A percentile compares a stretch with the other conserved stretches of the same genome.
phyloP scores from a whole-genome alignment of 257 asterid species.

The Forsythia viridissima region DNA sequence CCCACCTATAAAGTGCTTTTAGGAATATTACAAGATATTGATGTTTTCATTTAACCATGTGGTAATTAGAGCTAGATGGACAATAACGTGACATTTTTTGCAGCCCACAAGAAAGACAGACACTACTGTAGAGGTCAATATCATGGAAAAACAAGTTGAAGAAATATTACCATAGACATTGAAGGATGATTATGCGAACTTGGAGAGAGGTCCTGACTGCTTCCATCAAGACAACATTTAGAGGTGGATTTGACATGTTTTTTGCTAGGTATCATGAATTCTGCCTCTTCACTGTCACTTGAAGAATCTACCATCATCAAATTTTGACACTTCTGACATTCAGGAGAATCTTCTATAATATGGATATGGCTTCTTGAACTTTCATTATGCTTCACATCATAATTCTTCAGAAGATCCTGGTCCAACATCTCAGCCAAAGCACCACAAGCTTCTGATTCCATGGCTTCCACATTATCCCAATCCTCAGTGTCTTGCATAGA shows the following conservation, averaged over 20 bases:
- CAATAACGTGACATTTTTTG: slow-evolving; percentile 4
- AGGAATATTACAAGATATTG: slow-evolving; percentile 9
- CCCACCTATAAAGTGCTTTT: background rate
- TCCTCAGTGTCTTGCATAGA: slow-evolving; percentile 75
- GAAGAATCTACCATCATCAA: slow-evolving; percentile 59
- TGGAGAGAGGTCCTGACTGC: slow-evolving; percentile 30
- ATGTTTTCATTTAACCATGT: slow-evolving; percentile 15
- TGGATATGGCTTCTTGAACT: slow-evolving; percentile 35
- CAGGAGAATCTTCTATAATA: slow-evolving; percentile 61
- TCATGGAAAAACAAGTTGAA: slow-evolving; percentile 9
- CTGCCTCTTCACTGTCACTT: slow-evolving; percentile 55
- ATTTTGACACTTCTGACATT: slow-evolving; percentile 36
- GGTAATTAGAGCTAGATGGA: slow-evolving; percentile 4
- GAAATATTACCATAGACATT: slow-evolving; percentile 43
- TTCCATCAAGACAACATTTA: slow-evolving; percentile 28
- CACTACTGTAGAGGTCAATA: slow-evolving; percentile 6
- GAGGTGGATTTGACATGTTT: slow-evolving; percentile 29
- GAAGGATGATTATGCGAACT: slow-evolving; percentile 40
- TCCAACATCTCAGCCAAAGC: slow-evolving; percentile 67
- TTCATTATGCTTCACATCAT: slow-evolving; percentile 31
- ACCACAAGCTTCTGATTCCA: slow-evolving; percentile 91
- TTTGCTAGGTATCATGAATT: slow-evolving; percentile 26
- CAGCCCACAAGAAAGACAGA: slow-evolving; percentile 8
- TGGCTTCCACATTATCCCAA: slow-evolving; percentile 88
- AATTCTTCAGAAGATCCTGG: slow-evolving; percentile 40